Conservation (phyloP, 2,329 filamentous ascomycete species). For the Fusarium caatingaense region DNA sequence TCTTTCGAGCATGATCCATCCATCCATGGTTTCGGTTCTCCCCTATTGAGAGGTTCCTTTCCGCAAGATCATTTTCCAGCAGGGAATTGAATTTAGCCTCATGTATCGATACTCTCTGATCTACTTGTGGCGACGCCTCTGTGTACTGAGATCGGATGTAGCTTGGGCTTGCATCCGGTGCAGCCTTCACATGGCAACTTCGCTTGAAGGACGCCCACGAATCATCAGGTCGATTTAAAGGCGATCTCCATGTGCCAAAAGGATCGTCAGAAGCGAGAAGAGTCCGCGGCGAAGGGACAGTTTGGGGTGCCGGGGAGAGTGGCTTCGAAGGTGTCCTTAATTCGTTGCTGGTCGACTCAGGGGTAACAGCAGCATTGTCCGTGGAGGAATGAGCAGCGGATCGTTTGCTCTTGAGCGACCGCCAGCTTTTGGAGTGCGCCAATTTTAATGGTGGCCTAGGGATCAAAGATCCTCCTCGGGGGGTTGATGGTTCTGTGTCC, state of each 20-base stretch:
- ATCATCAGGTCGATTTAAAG: slow-evolving; percentile 21
- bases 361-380: background rate
- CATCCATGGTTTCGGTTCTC: slow-evolving; percentile 23
- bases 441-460: slow-evolving; percentile 5
- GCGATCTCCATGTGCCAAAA: slow-evolving; percentile 18
- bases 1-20: slow-evolving; percentile 41
- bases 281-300: slow-evolving; percentile 2
- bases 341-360: background rate
- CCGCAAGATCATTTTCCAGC: background rate
- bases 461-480: background rate
- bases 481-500: background rate
- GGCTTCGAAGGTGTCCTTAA: background rate
- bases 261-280: slow-evolving; percentile 23
- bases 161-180: slow-evolving; percentile 29
- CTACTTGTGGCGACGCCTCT: background rate
- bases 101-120: background rate
- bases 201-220: slow-evolving; percentile 31
- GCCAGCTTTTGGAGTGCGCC: slow-evolving; percentile 32
- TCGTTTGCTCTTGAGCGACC: slow-evolving; percentile 8
- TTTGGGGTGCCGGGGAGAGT: background rate
- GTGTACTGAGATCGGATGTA: slow-evolving; percentile 34
- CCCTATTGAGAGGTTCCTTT: background rate
- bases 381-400: background rate
- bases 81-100: background rate
- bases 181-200: slow-evolving; percentile 6